These are phyloP conservation scores for Geotrichum phurueaensis DNA, from an alignment of 1,139 yeast species.

Conservation along the genomic window DNA sequence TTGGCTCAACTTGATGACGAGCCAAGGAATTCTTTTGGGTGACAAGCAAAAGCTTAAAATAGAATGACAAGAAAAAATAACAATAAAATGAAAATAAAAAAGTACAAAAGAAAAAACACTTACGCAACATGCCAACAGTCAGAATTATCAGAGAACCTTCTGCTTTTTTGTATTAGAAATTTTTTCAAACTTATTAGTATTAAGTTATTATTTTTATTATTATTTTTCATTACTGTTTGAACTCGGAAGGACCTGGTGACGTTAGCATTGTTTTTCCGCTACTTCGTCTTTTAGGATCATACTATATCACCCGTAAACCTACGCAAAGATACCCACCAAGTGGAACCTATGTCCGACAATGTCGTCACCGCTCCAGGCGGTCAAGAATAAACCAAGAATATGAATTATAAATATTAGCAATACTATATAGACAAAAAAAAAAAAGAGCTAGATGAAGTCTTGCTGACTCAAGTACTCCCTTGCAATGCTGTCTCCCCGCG, in stretches of 20 bases:
- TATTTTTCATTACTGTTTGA: background rate
- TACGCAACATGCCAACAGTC: too few species aligned
- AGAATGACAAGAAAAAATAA: too few species aligned
- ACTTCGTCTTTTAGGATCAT: background rate
- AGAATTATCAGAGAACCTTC: too few species aligned
- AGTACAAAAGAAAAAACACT: too few species aligned
- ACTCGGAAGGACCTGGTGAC: background rate
- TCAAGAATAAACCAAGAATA: too few species aligned
- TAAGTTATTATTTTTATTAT: background rate
- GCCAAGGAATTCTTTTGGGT: too few species aligned
- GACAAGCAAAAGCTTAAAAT: too few species aligned
- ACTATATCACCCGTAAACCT: background rate
- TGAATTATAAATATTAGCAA: background rate
- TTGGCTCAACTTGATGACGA: too few species aligned
- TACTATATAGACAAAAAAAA: background rate
- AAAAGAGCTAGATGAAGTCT: background rate
- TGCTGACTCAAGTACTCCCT: conserved; percentile 25
- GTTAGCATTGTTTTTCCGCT: background rate
- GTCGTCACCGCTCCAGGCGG: background rate
- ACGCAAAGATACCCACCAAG: too few species aligned
- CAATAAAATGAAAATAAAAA: too few species aligned
- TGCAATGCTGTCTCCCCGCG: conserved; percentile 31
- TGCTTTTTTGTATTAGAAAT: too few species aligned
- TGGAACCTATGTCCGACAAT: background rate
- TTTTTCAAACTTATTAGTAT: too few species aligned